phyloP scores from a whole-genome alignment of 2,329 filamentous ascomycete genomes.

The Monilinia fructicola region DNA sequence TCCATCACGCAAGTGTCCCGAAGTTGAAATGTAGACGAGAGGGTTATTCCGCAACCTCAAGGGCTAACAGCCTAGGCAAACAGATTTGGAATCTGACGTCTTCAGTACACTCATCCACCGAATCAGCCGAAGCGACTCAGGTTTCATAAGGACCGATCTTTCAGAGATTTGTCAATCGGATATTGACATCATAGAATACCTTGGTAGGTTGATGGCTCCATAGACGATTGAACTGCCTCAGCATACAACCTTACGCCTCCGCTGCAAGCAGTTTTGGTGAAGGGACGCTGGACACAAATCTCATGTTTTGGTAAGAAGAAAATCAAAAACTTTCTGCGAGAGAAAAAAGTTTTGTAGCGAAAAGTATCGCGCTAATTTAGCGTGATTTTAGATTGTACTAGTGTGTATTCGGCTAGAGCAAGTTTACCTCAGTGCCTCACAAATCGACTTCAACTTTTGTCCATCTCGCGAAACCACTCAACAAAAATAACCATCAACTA shows the following conservation, averaged over 20 bases:
- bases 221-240: slow-evolving; percentile 81
- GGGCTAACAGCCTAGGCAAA: slow-evolving; percentile 86
- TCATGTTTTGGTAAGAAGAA: slow-evolving; percentile 50
- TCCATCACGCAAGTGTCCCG: slow-evolving; percentile 1
- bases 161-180: slow-evolving; percentile 98
- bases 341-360: slow-evolving; percentile 35
- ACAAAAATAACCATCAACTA: background rate
- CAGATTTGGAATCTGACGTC: slow-evolving; percentile 86
- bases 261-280: slow-evolving; percentile 63
- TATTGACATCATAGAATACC: slow-evolving; percentile 69
- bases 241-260: slow-evolving; percentile 67
- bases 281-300: slow-evolving; percentile 88
- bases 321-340: slow-evolving; percentile 42
- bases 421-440: background rate
- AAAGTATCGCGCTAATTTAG: slow-evolving; percentile 25
- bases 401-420: background rate
- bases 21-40: slow-evolving; percentile 38
- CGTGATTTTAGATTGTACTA: background rate
- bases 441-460: slow-evolving; percentile 12
- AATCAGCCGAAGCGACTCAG: slow-evolving; percentile 72
- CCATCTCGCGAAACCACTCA: background rate
- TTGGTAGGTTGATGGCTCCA: slow-evolving; percentile 66
- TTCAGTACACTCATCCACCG: slow-evolving; percentile 57
- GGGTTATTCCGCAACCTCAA: slow-evolving; percentile 75
- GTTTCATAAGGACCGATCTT: slow-evolving; percentile 60